Evolutionary conservation across 1,284 basidiomycete species (phyloP).

Genomic region (Leccinum griseonigrum): DNA sequence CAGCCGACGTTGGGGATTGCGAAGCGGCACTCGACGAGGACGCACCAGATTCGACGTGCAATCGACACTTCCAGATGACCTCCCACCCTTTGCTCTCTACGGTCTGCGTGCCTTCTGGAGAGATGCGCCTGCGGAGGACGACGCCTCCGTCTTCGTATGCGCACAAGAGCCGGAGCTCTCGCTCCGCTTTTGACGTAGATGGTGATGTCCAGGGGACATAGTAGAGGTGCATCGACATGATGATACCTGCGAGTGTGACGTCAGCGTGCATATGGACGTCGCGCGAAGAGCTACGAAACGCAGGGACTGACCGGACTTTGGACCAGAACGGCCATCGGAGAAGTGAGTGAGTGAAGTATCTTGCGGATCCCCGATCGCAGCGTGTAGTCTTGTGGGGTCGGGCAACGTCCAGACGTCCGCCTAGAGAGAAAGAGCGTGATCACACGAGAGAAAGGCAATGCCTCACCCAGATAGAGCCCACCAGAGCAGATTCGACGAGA

Average conservation of each 20-base stretch:
- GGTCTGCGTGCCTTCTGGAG: conserved; percentile 42
- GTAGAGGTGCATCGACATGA: conserved; percentile 82
- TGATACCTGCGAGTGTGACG: conserved; percentile 53
- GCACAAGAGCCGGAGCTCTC: conserved; percentile 56
- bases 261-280: not conserved
- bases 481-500: conserved; percentile 81
- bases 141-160: conserved; percentile 85
- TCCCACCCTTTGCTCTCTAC: conserved; percentile 76
- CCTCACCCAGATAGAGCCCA: conserved; percentile 35
- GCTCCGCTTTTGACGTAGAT: conserved; percentile 14
- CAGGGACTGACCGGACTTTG: conserved; percentile 33
- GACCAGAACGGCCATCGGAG: conserved; percentile 42
- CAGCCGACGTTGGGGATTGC: not conserved
- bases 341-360: conserved; percentile 21
- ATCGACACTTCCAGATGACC: conserved; percentile 61
- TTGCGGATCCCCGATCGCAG: conserved; percentile 64
- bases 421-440: conserved; percentile 37
- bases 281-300: not conserved
- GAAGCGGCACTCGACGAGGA: conserved; percentile 23
- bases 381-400: conserved; percentile 63
- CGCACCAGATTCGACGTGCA: conserved; percentile 79
- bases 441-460: not conserved
- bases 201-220: conserved; percentile 29
- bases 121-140: conserved; percentile 52
- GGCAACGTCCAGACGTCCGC: conserved; percentile 81